A percentile compares a stretch with the other conserved stretches of the same genome.
Conservation (phyloP, 352 stramenopile genomes). For the Pythium apleroticum region DNA sequence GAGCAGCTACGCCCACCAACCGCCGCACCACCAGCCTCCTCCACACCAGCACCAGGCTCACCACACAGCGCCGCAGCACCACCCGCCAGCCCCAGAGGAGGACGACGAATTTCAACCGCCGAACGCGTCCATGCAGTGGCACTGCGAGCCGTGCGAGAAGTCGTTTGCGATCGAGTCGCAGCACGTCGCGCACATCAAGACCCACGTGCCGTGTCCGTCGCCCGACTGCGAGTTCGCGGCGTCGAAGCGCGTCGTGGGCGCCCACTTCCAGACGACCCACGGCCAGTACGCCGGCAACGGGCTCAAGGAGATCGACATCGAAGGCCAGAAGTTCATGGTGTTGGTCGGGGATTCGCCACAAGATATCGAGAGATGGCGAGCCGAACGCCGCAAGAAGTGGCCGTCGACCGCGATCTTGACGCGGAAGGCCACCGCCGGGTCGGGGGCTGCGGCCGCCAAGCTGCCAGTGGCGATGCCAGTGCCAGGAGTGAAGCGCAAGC, state of each 20-base stretch:
- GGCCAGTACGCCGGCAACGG: conserved; percentile 67
- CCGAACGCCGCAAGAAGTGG: conserved; percentile 75
- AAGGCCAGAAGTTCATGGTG: conserved; percentile 88
- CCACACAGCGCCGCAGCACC: not conserved
- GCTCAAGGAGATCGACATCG: conserved; percentile 81
- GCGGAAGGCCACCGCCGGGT: conserved; percentile 22
- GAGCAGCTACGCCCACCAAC: conserved; percentile 10
- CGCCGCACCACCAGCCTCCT: not conserved
- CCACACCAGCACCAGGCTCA: not conserved
- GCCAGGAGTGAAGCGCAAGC: conserved; percentile 47
- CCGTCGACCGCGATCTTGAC: conserved; percentile 26
- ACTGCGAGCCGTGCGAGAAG: conserved; percentile 74
- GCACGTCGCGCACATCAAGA: conserved; percentile 66
- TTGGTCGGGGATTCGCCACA: conserved; percentile 77
- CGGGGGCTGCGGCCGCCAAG: not conserved
- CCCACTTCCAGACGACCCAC: conserved; percentile 67
- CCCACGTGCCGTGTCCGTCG: conserved; percentile 61
- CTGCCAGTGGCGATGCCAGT: not conserved
- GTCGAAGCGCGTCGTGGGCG: conserved; percentile 74
- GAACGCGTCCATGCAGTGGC: conserved; percentile 30
- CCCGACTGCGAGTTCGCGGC: conserved; percentile 65
- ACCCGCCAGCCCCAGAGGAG: conserved; percentile 3
- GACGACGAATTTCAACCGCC: not conserved
- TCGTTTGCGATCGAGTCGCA: conserved; percentile 70
- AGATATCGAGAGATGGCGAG: conserved; percentile 79